Conservation (phyloP, 2,329 filamentous ascomycete species). For the Ilyonectria sp. region DNA sequence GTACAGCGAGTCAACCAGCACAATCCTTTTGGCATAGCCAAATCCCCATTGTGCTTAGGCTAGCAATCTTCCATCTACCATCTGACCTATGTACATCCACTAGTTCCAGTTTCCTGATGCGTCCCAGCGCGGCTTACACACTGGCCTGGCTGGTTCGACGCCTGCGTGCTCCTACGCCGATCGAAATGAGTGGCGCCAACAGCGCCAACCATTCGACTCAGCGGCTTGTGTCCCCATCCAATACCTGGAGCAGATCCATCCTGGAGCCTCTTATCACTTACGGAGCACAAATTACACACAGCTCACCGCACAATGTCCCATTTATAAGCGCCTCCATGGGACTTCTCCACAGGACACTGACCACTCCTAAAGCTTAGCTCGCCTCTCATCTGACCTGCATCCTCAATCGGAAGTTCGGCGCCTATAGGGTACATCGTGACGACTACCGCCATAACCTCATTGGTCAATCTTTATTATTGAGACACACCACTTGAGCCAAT, state of each 20-base stretch:
- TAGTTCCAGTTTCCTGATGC: neutral
- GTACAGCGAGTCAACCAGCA: neutral
- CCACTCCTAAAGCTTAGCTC: neutral
- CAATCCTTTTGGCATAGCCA: neutral
- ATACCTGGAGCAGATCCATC: neutral
- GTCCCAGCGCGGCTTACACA: neutral
- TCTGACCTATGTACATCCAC: neutral
- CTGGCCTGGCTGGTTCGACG: neutral
- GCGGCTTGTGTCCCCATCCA: neutral
- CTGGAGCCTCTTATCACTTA: neutral
- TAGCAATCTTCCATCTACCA: neutral
- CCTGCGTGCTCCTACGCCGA: slow-evolving; percentile 19
- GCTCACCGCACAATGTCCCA: neutral
- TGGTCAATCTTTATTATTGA: neutral
- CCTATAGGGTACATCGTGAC: slow-evolving; percentile 18
- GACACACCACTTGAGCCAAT: neutral
- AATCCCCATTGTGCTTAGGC: neutral
- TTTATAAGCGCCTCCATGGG: neutral
- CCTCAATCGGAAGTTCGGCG: slow-evolving; percentile 16
- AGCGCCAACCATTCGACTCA: slow-evolving; percentile 18
- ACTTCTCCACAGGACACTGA: neutral
- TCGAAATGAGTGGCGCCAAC: slow-evolving; percentile 43
- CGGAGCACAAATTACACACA: neutral
- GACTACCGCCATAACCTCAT: neutral
- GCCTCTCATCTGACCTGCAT: neutral